Conservation (phyloP, 345 rosid species). For the Raphanus raphanistrum region DNA sequence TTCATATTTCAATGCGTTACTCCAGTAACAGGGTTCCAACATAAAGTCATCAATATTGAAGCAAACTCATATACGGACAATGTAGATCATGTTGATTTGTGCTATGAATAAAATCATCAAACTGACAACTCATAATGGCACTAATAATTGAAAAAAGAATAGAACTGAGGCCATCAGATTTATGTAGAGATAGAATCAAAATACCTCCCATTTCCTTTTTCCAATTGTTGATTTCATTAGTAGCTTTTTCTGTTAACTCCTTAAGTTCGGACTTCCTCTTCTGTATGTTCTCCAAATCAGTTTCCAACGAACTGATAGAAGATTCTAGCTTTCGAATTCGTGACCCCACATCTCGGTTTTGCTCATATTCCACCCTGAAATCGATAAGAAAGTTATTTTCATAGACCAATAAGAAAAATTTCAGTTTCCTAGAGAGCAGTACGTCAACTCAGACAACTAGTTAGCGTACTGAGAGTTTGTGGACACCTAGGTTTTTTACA, state of each 20-base stretch:
- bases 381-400: slow-evolving; percentile 7
- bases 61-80: slow-evolving; percentile 25
- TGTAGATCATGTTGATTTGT: slow-evolving; percentile 7
- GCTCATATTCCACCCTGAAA: slow-evolving; percentile 91
- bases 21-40: slow-evolving; percentile 7
- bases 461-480: slow-evolving; percentile 4
- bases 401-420: slow-evolving; percentile 7
- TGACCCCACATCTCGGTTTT: slow-evolving; percentile 84
- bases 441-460: slow-evolving; percentile 24
- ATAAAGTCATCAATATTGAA: slow-evolving; percentile 15
- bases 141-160: not conserved
- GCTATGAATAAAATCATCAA: slow-evolving; percentile 14
- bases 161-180: slow-evolving; percentile 11
- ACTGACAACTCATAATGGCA: slow-evolving; percentile 23
- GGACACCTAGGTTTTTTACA: slow-evolving; percentile 2
- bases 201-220: slow-evolving; percentile 80
- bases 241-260: slow-evolving; percentile 55
- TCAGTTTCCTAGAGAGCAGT: slow-evolving; percentile 3
- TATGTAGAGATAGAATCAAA: slow-evolving; percentile 19
- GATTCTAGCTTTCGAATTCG: slow-evolving; percentile 80
- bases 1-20: not conserved
- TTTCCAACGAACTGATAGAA: slow-evolving; percentile 59
- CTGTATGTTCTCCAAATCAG: slow-evolving; percentile 60
- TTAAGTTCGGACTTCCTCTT: slow-evolving; percentile 67
- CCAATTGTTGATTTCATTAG: slow-evolving; percentile 64